Conservation (phyloP, 2,329 filamentous ascomycete genomes). For the Xylariaceae sp. region DNA sequence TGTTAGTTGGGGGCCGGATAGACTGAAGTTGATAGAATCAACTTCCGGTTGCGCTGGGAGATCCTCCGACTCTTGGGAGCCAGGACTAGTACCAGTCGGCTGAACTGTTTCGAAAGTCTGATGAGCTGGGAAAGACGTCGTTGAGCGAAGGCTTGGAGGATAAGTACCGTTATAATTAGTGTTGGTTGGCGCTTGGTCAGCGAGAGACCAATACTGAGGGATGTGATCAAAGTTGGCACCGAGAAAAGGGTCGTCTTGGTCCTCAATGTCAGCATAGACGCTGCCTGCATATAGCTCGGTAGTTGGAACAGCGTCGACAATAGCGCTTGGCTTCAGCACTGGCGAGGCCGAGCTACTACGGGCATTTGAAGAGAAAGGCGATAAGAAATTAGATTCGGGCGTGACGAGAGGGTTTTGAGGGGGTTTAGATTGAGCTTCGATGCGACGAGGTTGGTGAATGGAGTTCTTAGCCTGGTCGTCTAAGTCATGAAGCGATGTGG, state of each 20-base stretch:
- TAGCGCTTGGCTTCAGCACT: constrained; percentile 39
- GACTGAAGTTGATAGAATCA: constrained; percentile 29
- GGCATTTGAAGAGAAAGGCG: constrained; percentile 40
- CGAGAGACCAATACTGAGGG: constrained; percentile 12
- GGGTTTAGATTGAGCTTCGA: constrained; percentile 25
- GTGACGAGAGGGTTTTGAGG: constrained; percentile 31
- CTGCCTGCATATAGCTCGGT: constrained; percentile 47
- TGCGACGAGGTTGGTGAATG: constrained; percentile 31
- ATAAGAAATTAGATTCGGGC: constrained; percentile 38
- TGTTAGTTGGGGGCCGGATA: constrained; percentile 40
- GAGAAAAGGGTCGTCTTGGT: constrained; percentile 46
- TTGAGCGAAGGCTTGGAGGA: constrained; percentile 49
- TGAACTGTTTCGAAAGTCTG: constrained; percentile 33
- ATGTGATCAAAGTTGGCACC: constrained; percentile 43
- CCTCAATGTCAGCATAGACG: constrained; percentile 37
- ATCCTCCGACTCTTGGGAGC: constrained; percentile 32
- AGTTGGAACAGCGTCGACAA: constrained; percentile 45
- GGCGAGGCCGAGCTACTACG: constrained; percentile 39
- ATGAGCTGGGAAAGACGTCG: constrained; percentile 43
- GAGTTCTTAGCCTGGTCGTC: constrained; percentile 28
- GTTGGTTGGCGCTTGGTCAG: constrained; percentile 11
- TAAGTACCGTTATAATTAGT: constrained; percentile 24
- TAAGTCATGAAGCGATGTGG: constrained; percentile 37
- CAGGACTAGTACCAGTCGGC: background rate
- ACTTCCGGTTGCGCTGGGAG: constrained; percentile 39